Base-by-base conservation (phyloP, 2,329 filamentous ascomycete genomes). In the Penicillium sp. region DNA sequence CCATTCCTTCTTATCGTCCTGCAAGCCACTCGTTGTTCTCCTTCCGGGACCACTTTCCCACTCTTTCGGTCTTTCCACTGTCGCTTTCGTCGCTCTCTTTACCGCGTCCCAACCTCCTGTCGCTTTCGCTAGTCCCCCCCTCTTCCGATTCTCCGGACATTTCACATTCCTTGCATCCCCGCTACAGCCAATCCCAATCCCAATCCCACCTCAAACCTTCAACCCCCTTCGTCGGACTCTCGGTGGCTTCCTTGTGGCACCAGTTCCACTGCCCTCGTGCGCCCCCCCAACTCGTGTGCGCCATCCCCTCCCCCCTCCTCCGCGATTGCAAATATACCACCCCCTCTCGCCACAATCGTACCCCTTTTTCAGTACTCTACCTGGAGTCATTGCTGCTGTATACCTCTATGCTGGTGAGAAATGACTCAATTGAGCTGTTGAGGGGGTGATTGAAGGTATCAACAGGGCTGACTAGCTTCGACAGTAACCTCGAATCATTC, bases 201-300 rank as follows among this genome's bases (percentile, higher is more conserved):
- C 24, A 49, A 49, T 49, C 45, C 26, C 37, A 40, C 42, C 28
- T 22, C 40, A 13, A 13, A 47, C 47, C 26, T 42, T 10, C 38
- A 33, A 53, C 37, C 50, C 30, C 44, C 59, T 60, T 49, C 45
- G 24, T 30, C 45, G 45, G 45, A 49, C 17, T 17, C 4, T 49
- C 17, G 45, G 45, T 49, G 45, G 45, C 45, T 49, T 49, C 45
- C 45, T 49, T 61, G 63, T 65, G 63, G 58, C 58, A 61, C 58
- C 59, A 61, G 57, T 59, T 61, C 60, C 59, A 56, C 47, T 57
- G 45, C 35, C 54, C 62, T 66, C 60, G 62, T 66, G 65, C 44
- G 45, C 51, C 58, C 53, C 53, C 53, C 33, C 38, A 38, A 55
- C 51, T 15, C 53, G 42, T 45, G 42, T 38, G 38, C n/a, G 38